These are phyloP conservation scores for Rhodotorula sp. DNA, from an alignment of 1,284 basidiomycete genomes.

Conservation along the genomic window DNA sequence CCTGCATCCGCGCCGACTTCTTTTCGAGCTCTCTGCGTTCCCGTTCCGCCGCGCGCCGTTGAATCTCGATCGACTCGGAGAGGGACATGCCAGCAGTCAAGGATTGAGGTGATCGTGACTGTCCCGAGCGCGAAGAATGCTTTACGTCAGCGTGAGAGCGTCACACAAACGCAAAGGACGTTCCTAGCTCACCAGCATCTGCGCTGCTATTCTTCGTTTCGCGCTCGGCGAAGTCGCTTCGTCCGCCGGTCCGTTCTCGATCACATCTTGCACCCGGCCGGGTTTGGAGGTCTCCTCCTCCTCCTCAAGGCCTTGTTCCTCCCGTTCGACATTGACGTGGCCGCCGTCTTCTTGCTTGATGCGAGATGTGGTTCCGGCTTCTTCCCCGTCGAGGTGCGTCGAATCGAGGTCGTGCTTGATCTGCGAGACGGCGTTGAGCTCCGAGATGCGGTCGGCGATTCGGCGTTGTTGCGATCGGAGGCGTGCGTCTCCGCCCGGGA, in stretches of 20 bases:
- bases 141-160: neutral
- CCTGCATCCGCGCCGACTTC: slow-evolving; percentile 6
- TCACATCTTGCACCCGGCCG: neutral
- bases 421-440: slow-evolving; percentile 16
- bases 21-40: slow-evolving; percentile 1
- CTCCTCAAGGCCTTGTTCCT: slow-evolving; percentile 1
- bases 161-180: neutral
- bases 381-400: slow-evolving; percentile 17
- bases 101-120: slow-evolving; percentile 4
- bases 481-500: slow-evolving; percentile 32
- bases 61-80: slow-evolving; percentile 31
- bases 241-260: neutral
- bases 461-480: slow-evolving; percentile 19
- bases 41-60: slow-evolving; percentile 26
- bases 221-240: slow-evolving; percentile 19
- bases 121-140: neutral
- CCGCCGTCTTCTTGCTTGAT: neutral
- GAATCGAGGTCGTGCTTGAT: slow-evolving; percentile 23
- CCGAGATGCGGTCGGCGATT: slow-evolving; percentile 21
- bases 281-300: neutral
- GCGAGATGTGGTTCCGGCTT: neutral
- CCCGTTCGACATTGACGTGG: neutral
- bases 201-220: slow-evolving; percentile 29
- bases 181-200: slow-evolving; percentile 11
- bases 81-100: slow-evolving; percentile 21